Conservation (phyloP, 495 filamentous ascomycete genomes). For the Sabuloglossum arenarium region DNA sequence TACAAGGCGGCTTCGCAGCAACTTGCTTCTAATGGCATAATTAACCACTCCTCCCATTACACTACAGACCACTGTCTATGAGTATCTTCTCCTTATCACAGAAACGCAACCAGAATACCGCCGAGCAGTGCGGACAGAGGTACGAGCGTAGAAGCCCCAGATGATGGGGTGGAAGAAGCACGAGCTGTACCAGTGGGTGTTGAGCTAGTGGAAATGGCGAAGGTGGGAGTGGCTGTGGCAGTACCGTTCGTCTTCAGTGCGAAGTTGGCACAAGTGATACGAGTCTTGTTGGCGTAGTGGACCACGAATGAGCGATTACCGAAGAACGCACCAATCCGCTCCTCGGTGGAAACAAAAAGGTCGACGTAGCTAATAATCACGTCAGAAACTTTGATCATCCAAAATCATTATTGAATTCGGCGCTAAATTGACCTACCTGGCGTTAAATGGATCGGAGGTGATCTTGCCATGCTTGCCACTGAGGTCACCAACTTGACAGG, state of each 20-base stretch:
- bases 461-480: conserved; percentile 63
- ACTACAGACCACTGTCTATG: neutral
- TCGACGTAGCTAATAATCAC: conserved; percentile 32
- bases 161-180: neutral
- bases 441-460: conserved; percentile 18
- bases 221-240: neutral
- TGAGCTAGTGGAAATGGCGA: neutral
- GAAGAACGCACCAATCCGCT: conserved; percentile 42
- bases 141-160: neutral
- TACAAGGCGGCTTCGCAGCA: too few species aligned
- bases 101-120: neutral
- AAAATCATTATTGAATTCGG: conserved; percentile 7
- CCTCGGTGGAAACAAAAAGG: conserved; percentile 38
- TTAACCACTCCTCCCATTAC: neutral
- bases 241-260: neutral
- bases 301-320: conserved; percentile 64
- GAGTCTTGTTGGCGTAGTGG: conserved; percentile 48
- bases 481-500: conserved; percentile 71
- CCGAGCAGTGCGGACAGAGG: too few species aligned
- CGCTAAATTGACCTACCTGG: conserved; percentile 11
- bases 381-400: neutral
- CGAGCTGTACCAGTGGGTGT: neutral
- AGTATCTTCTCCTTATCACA: neutral
- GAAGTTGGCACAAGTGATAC: conserved; percentile 8
- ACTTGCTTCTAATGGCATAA: neutral